phyloP scores from a whole-genome alignment of 371 early-diverging fungal species.

The Circinella minor region DNA sequence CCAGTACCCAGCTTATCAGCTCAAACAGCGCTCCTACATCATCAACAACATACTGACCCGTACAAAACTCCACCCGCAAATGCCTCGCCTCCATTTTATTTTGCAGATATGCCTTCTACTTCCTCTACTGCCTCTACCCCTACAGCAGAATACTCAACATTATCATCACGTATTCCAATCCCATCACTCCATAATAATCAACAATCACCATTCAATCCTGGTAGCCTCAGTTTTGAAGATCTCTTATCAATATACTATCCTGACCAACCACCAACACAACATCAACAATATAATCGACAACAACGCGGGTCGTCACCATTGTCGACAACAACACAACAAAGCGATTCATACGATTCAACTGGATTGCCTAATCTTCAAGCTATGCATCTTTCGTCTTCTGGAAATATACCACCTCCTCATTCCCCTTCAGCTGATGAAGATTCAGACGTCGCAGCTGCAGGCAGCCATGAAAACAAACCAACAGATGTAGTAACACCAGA shows the following conservation, averaged over 20 bases:
- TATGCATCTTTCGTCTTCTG: slow-evolving; percentile 6
- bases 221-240: slow-evolving; percentile 33
- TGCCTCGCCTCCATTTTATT: slow-evolving; percentile 16
- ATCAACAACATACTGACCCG: slow-evolving; percentile 1
- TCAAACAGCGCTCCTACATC: slow-evolving; percentile 10
- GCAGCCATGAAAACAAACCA: background rate
- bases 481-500: background rate
- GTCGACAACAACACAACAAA: slow-evolving; percentile 10
- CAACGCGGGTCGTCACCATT: background rate
- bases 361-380: slow-evolving; percentile 11
- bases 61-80: slow-evolving; percentile 3
- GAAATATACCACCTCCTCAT: slow-evolving; percentile 3
- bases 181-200: background rate
- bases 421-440: background rate
- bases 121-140: slow-evolving; percentile 18
- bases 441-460: background rate
- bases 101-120: slow-evolving; percentile 15
- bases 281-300: background rate
- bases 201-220: slow-evolving; percentile 20
- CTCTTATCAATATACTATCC: slow-evolving; percentile 29
- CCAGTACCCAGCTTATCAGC: slow-evolving; percentile 8
- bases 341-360: slow-evolving; percentile 8
- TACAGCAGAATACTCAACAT: slow-evolving; percentile 10
- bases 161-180: background rate
- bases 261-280: slow-evolving; percentile 12